Evolutionary conservation across 2,329 filamentous ascomycete species (phyloP).

Genomic region (Tympanopsis confertula): DNA sequence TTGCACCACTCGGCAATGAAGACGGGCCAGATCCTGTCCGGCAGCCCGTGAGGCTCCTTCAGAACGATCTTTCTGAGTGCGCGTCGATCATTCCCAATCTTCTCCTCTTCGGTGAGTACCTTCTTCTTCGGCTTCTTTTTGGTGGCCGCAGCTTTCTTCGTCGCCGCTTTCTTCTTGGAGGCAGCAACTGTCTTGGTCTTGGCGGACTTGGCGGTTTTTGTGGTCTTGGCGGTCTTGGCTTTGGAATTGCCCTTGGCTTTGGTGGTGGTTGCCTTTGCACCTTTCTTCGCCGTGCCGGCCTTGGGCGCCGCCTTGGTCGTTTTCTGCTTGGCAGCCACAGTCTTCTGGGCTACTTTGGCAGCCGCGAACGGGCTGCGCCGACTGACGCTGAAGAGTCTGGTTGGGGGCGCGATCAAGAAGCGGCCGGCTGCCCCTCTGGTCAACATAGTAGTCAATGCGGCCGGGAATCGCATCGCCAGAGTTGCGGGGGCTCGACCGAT

Average conservation of each 20-base stretch:
- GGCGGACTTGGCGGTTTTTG: constrained; percentile 14
- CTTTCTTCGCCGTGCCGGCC: constrained; percentile 10
- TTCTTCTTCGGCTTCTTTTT: not conserved
- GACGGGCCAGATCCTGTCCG: constrained; percentile 22
- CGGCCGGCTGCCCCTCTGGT: too few relatives aligned
- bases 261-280: constrained; percentile 2
- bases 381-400: constrained; percentile 8
- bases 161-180: not conserved
- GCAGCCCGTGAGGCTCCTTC: constrained; percentile 20
- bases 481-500: too few relatives aligned
- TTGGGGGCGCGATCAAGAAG: constrained; percentile 4
- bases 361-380: constrained; percentile 13
- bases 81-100: not conserved
- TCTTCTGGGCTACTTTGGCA: constrained; percentile 4
- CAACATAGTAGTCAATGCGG: not conserved
- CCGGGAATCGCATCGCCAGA: not conserved
- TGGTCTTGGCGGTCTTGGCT: constrained; percentile 23
- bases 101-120: constrained; percentile 1
- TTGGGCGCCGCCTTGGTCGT: constrained; percentile 10
- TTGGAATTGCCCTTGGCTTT: constrained; percentile 14
- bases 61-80: constrained; percentile 21
- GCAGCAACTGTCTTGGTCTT: constrained; percentile 11
- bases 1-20: constrained; percentile 20
- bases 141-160: not conserved
- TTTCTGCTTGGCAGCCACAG: constrained; percentile 4